Evolutionary conservation across 2,329 filamentous ascomycete species (phyloP).

Genomic region (Podosphaera fusca): DNA sequence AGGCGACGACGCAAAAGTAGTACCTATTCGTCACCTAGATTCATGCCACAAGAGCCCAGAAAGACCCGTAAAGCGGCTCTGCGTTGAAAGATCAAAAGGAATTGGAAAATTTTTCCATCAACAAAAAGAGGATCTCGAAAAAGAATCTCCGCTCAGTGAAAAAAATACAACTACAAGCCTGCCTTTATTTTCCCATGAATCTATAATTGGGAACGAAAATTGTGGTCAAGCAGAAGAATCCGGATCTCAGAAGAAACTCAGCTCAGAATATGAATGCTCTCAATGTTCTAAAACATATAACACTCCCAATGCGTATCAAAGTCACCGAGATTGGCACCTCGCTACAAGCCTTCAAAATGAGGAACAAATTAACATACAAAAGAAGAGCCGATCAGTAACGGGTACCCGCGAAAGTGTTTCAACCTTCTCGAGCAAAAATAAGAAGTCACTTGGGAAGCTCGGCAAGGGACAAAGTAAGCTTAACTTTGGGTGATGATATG

Average conservation of each 20-base stretch:
- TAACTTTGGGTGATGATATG: not conserved
- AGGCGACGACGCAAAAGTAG: constrained; percentile 37
- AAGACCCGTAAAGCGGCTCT: constrained; percentile 15
- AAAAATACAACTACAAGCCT: not conserved
- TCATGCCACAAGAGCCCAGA: constrained; percentile 6
- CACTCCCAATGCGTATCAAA: constrained; percentile 34
- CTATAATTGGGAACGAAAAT: not conserved
- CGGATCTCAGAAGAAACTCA: constrained; percentile 15
- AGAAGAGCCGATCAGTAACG: constrained; percentile 4
- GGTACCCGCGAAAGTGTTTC: constrained; percentile 14
- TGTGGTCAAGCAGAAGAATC: not conserved
- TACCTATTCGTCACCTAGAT: constrained; percentile 18
- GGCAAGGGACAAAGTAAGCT: constrained; percentile 36
- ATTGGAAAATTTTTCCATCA: constrained; percentile 15
- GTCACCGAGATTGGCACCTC: constrained; percentile 87
- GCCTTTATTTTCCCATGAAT: not conserved
- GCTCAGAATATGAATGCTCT: constrained; percentile 27
- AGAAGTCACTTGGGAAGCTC: constrained; percentile 10
- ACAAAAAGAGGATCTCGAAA: constrained; percentile 13
- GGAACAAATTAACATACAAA: constrained; percentile 10
- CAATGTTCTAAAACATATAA: constrained; percentile 42
- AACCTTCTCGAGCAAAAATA: constrained; percentile 11
- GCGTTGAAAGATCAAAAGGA: constrained; percentile 9
- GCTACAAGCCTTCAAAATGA: constrained; percentile 57
- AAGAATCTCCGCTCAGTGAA: constrained; percentile 3